These are phyloP conservation scores for Aspergillus viridinutans DNA, from an alignment of 2,329 filamentous ascomycete genomes.

Conservation along the genomic window DNA sequence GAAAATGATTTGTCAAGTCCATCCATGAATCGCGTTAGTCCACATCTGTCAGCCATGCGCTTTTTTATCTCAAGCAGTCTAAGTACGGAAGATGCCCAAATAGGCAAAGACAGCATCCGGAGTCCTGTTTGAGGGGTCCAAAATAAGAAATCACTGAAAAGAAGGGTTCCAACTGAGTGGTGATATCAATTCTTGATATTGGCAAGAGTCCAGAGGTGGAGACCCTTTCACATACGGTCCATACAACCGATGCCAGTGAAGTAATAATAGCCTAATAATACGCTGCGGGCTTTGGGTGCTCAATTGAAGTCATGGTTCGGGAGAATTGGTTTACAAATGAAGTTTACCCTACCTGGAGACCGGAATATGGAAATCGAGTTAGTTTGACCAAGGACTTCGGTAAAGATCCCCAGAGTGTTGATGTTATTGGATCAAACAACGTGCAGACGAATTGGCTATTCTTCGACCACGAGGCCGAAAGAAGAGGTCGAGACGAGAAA, in stretches of 20 bases:
- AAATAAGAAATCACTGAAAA: slow-evolving; percentile 8
- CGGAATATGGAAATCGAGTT: neutral
- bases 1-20: too few relatives aligned
- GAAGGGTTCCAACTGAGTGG: slow-evolving; percentile 6
- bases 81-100: slow-evolving; percentile 3
- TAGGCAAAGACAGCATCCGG: neutral
- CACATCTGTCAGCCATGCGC: neutral
- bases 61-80: slow-evolving; percentile 3
- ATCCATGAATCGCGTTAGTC: neutral
- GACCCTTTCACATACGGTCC: neutral
- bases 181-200: slow-evolving; percentile 1
- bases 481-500: neutral
- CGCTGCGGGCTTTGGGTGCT: neutral
- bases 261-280: neutral
- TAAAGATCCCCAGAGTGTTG: neutral
- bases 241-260: neutral
- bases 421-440: neutral
- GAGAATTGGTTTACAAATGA: neutral
- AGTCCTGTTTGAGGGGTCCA: slow-evolving; percentile 10
- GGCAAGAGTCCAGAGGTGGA: neutral
- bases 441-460: neutral
- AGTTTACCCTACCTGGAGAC: neutral
- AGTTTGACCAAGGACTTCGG: neutral
- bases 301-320: neutral
- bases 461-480: neutral